phyloP scores from a whole-genome alignment of 371 early-diverging fungal genomes.

The Nematocida sp. region DNA sequence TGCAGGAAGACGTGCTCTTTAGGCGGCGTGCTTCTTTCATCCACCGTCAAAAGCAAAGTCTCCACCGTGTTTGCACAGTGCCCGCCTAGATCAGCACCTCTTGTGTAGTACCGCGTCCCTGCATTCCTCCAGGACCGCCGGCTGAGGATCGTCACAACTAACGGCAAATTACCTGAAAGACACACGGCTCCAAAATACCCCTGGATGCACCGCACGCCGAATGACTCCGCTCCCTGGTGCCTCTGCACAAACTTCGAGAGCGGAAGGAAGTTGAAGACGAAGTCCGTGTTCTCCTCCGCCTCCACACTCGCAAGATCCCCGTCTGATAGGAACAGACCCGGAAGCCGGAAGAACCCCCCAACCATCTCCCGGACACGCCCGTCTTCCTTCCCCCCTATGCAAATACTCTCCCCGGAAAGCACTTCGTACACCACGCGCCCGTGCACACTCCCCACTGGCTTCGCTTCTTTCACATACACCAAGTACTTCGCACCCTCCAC shows the following conservation, averaged over 20 bases:
- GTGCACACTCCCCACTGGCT: conserved; percentile 37
- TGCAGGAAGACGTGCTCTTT: conserved; percentile 70
- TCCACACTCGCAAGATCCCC: background rate
- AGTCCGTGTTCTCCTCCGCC: conserved; percentile 52
- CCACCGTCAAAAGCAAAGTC: conserved; percentile 66
- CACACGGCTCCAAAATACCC: conserved; percentile 56
- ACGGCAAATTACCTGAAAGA: conserved; percentile 1
- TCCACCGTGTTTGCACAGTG: conserved; percentile 94
- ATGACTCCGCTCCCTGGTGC: background rate
- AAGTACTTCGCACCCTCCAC: conserved; percentile 49
- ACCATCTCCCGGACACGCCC: conserved; percentile 5
- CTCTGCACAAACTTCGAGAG: conserved; percentile 47
- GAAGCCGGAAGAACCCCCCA: conserved; percentile 46
- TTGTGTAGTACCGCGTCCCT: conserved; percentile 85
- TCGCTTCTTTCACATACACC: conserved; percentile 49
- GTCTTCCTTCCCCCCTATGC: conserved; percentile 4
- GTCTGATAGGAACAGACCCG: conserved; percentile 48
- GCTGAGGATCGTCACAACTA: conserved; percentile 68
- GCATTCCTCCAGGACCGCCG: conserved; percentile 81
- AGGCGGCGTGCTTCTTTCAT: conserved; percentile 55
- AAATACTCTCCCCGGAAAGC: conserved; percentile 15
- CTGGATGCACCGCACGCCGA: conserved; percentile 56
- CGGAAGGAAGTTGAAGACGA: conserved; percentile 61
- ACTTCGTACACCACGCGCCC: conserved; percentile 57
- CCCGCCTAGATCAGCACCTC: conserved; percentile 90